Conservation (phyloP, 805 yeast genomes). For the Metschnikowia orientalis region DNA sequence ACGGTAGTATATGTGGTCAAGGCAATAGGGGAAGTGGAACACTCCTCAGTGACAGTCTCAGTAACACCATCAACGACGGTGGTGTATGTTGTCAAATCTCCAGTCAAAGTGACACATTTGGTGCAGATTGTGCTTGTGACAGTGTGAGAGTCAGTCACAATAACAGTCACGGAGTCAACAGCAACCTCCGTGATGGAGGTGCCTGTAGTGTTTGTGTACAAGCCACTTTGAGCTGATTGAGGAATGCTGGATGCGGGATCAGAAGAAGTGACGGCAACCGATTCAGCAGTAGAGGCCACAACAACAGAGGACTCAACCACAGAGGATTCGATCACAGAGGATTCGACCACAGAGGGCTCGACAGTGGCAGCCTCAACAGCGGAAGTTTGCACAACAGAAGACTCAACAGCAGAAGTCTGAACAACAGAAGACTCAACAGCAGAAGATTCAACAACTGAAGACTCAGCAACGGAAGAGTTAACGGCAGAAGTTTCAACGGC, state of each 20-base stretch:
- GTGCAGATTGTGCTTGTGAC: conserved; percentile 12
- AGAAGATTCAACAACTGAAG: neutral
- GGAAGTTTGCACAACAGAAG: neutral
- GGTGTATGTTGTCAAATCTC: conserved; percentile 11
- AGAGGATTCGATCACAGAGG: neutral
- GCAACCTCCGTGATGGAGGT: conserved; percentile 3
- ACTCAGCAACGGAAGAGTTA: neutral
- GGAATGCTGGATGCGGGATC: no score
- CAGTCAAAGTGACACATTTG: conserved; percentile 12
- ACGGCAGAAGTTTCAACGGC: neutral
- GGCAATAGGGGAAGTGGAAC: conserved; percentile 5
- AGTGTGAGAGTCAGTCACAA: conserved; percentile 9
- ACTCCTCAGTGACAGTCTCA: conserved; percentile 10
- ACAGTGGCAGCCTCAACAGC: conserved; percentile 1
- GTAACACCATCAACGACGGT: conserved; percentile 9
- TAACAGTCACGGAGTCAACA: conserved; percentile 8
- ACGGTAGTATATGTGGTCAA: conserved; percentile 11
- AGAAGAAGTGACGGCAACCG: neutral
- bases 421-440: neutral
- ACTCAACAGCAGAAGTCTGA: neutral
- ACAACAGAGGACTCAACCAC: neutral
- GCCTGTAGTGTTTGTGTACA: neutral
- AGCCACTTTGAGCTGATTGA: neutral
- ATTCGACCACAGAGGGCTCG: neutral
- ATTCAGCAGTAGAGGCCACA: neutral